Evolutionary conservation across 495 filamentous ascomycete species (phyloP), one percentile per base, ranked within the genome.

Genomic region (Penicillium canariense): DNA sequence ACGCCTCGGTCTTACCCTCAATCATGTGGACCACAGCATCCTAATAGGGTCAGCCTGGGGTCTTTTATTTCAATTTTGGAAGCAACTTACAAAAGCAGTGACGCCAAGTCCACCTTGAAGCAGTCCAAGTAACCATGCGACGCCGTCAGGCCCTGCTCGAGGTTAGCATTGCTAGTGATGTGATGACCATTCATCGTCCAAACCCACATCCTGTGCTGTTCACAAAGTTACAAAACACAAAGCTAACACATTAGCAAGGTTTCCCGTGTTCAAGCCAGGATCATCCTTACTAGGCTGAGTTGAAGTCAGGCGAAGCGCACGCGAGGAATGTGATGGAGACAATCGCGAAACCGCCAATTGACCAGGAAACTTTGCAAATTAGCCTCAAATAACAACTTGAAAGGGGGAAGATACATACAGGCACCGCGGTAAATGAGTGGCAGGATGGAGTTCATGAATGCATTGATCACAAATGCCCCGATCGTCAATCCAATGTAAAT

Each of bases 311-410:
- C 1, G 81, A 76, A 3, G 84, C 76, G 48, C 77, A 84, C 4
- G 83, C 77, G 20, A 89, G 69, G 0, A 87, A 76, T 0, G 84
- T 84, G 50, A 85, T 85, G 1, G 71, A 83, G n/a, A 89, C 85
- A 51, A 89, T 61, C 14, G 75, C 73, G 58, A 88, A 86, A 0
- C 86, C 86, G 5, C 74, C 62, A 52, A 88, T 73, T 0, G 81
- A 84, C 86, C 85, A 88, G 23, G 79, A 72, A 52, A 90, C 66
- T 68, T 8, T 2, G 0, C 7, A 20, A 1, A 17, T 67, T 44
- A 63, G 66, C 42, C 4, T 31, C 4, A 6, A 26, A 14, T n/a
- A 32, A 1, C n/a, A 34, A n/a, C 15, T 14, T 6, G 20, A 9
- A 38, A 30, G 25, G 10, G 1, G 18, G 30, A 14, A 10, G 4